Percentiles rank a stretch among this genome's conserved stretches.
These are phyloP conservation scores for Gossypium stocksii DNA, from an alignment of 345 rosid species.

Conservation along the genomic window DNA sequence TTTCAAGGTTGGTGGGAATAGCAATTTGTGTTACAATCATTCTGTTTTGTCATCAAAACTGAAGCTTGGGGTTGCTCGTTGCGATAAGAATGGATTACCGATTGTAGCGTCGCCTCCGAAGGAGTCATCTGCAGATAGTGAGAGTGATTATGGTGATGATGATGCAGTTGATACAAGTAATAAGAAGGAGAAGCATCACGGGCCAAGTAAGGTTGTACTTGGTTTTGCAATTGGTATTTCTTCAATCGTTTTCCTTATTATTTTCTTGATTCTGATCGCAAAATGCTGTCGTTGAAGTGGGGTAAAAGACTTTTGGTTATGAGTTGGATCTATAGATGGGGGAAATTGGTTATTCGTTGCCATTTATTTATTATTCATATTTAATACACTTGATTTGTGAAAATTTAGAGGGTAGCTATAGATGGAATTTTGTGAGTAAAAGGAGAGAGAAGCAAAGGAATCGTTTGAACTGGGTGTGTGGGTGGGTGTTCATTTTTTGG, in stretches of 20 bases:
- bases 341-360: constrained; percentile 22
- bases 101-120: constrained; percentile 71
- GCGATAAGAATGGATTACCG: constrained; percentile 90
- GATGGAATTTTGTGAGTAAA: constrained; percentile 9
- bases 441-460: background rate
- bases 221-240: constrained; percentile 84
- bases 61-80: constrained; percentile 78
- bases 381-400: constrained; percentile 20
- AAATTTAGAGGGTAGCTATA: background rate
- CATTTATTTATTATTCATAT: constrained; percentile 24
- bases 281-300: constrained; percentile 58
- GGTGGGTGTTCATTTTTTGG: constrained; percentile 19
- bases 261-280: constrained; percentile 71
- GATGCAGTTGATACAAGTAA: constrained; percentile 25
- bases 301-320: background rate
- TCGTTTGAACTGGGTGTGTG: constrained; percentile 16
- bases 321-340: constrained; percentile 23
- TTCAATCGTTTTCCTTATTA: constrained; percentile 72
- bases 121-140: constrained; percentile 34
- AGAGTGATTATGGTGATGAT: constrained; percentile 41
- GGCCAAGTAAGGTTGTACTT: constrained; percentile 84
- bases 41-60: constrained; percentile 58
- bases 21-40: constrained; percentile 76
- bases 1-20: constrained; percentile 68
- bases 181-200: constrained; percentile 50